Evolutionary conservation across 179 eudicot species (phyloP).

Genomic region (Vitellaria paradoxa): DNA sequence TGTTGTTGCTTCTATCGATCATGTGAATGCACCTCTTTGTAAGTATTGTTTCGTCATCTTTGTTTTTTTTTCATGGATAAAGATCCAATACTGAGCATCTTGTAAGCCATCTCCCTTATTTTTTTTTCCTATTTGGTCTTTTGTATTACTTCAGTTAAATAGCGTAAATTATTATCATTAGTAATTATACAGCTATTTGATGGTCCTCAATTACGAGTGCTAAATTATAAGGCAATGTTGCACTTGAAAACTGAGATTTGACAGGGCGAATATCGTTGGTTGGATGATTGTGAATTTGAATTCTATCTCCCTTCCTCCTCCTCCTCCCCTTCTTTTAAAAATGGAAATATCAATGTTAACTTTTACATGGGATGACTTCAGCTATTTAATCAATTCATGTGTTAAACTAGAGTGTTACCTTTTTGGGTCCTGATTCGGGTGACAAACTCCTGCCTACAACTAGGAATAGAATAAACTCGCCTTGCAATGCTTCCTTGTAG

Average conservation of each 20-base stretch:
- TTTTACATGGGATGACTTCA: background rate
- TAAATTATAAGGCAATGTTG: background rate
- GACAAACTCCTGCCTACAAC: background rate
- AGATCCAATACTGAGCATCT: background rate
- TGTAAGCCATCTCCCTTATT: background rate
- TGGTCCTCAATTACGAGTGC: background rate
- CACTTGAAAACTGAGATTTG: background rate
- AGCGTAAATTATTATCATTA: background rate
- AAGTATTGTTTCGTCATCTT: conserved; percentile 27
- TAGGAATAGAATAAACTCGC: background rate
- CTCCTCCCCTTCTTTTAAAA: background rate
- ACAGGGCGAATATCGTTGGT: background rate
- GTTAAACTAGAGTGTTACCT: background rate
- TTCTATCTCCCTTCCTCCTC: background rate
- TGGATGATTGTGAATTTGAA: too few relatives aligned
- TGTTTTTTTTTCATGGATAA: background rate
- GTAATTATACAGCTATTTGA: background rate
- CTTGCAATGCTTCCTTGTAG: background rate
- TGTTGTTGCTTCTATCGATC: conserved; percentile 86
- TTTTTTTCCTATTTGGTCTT: background rate
- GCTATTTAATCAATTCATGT: too few relatives aligned
- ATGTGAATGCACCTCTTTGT: conserved; percentile 88
- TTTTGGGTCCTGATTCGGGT: background rate
- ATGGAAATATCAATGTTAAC: too few relatives aligned
- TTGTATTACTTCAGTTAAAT: background rate